phyloP scores from a whole-genome alignment of 257 asterid genomes.

The Solanum okadae region DNA sequence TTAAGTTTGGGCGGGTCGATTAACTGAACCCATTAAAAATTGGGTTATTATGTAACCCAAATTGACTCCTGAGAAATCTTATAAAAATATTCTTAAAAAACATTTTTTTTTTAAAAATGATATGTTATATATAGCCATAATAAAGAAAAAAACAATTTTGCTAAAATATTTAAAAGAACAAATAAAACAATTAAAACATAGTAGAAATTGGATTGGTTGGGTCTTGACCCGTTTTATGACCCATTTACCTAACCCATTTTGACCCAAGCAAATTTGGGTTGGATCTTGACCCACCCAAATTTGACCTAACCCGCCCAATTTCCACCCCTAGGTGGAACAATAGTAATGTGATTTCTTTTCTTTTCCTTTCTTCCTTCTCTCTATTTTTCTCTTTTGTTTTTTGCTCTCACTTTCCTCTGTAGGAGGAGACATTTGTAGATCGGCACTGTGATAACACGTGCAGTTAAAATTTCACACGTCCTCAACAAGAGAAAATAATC shows the following conservation, averaged over 20 bases:
- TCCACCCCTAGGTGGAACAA: not conserved
- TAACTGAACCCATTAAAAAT: not conserved
- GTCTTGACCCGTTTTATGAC: not conserved
- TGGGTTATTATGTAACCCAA: not conserved
- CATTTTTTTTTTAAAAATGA: accelerated
- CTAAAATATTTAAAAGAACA: not conserved
- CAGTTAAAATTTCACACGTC: not conserved
- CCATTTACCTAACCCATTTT: not conserved
- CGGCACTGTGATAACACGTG: not conserved
- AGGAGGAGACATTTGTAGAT: not conserved
- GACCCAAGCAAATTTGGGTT: not conserved
- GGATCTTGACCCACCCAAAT: not conserved
- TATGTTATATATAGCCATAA: not conserved
- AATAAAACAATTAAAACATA: not conserved
- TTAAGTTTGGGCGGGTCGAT: not conserved
- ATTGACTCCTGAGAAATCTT: not conserved
- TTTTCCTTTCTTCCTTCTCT: not conserved
- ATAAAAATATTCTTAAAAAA: no score
- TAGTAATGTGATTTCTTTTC: not conserved
- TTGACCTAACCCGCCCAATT: not conserved
- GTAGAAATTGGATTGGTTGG: not conserved
- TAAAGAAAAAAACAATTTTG: not conserved
- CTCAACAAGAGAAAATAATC: not conserved
- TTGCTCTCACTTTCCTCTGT: not conserved
- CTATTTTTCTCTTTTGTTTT: not conserved